Evolutionary conservation across 495 filamentous ascomycete species (phyloP).

Genomic region (Neurospora africana): DNA sequence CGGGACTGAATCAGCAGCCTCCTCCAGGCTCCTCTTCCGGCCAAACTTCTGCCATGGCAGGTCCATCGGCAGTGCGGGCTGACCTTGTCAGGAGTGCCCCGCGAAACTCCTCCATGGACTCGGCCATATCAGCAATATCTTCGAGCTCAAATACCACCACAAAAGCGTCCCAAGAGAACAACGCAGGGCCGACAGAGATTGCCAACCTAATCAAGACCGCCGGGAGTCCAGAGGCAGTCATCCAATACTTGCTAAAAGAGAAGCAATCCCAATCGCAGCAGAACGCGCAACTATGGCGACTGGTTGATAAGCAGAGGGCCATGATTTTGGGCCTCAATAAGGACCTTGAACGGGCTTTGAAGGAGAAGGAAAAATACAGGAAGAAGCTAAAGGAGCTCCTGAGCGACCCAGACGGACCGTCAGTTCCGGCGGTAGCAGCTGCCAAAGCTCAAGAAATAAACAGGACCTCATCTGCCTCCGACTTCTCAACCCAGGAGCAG

Average conservation of each 20-base stretch:
- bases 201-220: slow-evolving; percentile 66
- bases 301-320: slow-evolving; percentile 91
- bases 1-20: slow-evolving; percentile 26
- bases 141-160: slow-evolving; percentile 49
- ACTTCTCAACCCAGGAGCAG: slow-evolving; percentile 17
- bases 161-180: slow-evolving; percentile 51
- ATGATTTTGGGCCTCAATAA: slow-evolving; percentile 92
- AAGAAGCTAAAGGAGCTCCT: slow-evolving; percentile 74
- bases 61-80: slow-evolving; percentile 16
- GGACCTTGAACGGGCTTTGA: slow-evolving; percentile 81
- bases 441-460: slow-evolving; percentile 1
- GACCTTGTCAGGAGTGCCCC: slow-evolving; percentile 32
- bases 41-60: slow-evolving; percentile 23
- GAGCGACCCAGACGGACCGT: slow-evolving; percentile 19
- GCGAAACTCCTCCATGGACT: slow-evolving; percentile 90
- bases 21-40: slow-evolving; percentile 21
- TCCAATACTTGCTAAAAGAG: slow-evolving; percentile 80
- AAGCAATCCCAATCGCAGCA: slow-evolving; percentile 80
- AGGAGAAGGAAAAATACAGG: slow-evolving; percentile 90
- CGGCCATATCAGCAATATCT: slow-evolving; percentile 79
- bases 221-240: slow-evolving; percentile 80
- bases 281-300: slow-evolving; percentile 85
- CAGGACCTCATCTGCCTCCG: slow-evolving; percentile 2
- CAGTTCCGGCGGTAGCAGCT: slow-evolving; percentile 9
- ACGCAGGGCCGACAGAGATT: slow-evolving; percentile 48